Conservation (phyloP, 1,284 basidiomycete species). For the Fomitopsis pinicola region DNA sequence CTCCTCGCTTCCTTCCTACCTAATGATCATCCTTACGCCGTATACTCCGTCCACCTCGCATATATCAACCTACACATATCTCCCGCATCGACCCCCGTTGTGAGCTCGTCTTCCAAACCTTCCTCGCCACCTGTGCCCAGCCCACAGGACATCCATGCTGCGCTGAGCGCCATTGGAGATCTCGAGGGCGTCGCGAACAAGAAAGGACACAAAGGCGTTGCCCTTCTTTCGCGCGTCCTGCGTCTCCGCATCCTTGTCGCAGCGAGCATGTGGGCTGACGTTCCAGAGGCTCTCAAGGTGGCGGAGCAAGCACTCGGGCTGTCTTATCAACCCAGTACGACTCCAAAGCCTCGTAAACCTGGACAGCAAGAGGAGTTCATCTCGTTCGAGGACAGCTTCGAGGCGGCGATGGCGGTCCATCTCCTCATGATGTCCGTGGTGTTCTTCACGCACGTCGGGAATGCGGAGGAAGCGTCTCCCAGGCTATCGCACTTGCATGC, state of each 20-base stretch:
- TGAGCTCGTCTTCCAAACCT: constrained; percentile 1
- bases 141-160: constrained; percentile 33
- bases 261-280: constrained; percentile 47
- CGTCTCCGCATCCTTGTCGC: constrained; percentile 49
- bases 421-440: constrained; percentile 54
- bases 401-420: constrained; percentile 44
- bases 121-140: constrained; percentile 11
- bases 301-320: constrained; percentile 45
- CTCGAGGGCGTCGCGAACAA: constrained; percentile 36
- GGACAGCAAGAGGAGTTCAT: constrained; percentile 22
- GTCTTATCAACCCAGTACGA: constrained; percentile 26
- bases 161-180: constrained; percentile 38
- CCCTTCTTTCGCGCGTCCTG: constrained; percentile 44
- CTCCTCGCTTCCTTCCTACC: constrained; percentile 44
- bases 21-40: constrained; percentile 44
- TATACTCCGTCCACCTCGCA: constrained; percentile 52
- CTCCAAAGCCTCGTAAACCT: constrained; percentile 19
- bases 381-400: constrained; percentile 34
- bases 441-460: constrained; percentile 54
- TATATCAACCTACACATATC: constrained; percentile 42
- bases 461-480: constrained; percentile 37
- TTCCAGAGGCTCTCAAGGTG: constrained; percentile 37
- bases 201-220: constrained; percentile 40
- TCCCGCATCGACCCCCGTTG: constrained; percentile 11
- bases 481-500: constrained; percentile 56